These are phyloP conservation scores for Spinacia oleracea DNA, from an alignment of 179 eudicot genomes.

Conservation along the genomic window DNA sequence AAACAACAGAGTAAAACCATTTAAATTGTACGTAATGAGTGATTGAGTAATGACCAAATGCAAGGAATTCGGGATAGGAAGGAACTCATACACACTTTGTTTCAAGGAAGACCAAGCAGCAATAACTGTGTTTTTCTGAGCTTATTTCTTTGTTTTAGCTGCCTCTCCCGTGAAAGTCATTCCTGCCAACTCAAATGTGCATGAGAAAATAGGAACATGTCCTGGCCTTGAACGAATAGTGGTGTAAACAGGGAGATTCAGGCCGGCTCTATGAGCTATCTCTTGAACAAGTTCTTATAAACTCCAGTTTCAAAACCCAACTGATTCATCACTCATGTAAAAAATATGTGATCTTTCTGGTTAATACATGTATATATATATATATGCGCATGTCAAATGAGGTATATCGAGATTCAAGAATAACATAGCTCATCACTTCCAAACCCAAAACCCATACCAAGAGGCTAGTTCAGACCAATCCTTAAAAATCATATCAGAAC, in stretches of 20 bases:
- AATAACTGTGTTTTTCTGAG: constrained; percentile 62
- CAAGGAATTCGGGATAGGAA: neutral
- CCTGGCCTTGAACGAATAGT: constrained; percentile 56
- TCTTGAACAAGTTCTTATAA: constrained; percentile 64
- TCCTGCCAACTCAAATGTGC: constrained; percentile 57
- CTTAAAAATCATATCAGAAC: too few species aligned
- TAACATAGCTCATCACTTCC: neutral
- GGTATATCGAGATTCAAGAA: too few species aligned
- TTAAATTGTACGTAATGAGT: neutral
- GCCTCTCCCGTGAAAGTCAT: constrained; percentile 49
- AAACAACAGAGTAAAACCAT: neutral
- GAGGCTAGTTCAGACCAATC: too few species aligned
- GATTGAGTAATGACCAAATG: neutral
- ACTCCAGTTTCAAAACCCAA: constrained; percentile 39
- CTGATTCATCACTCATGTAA: neutral
- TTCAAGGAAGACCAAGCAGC: constrained; percentile 59
- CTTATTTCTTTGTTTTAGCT: constrained; percentile 63
- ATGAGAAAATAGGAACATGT: constrained; percentile 58
- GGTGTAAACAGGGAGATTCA: constrained; percentile 54
- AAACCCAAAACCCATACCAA: neutral
- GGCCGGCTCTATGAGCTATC: constrained; percentile 61
- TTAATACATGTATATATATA: too few species aligned
- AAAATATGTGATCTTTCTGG: too few species aligned
- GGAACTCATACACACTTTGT: constrained; percentile 42
- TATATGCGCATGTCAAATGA: too few species aligned